Evolutionary conservation across 495 filamentous ascomycete genomes (phyloP).

Genomic region (Jackrogersella multiformis): DNA sequence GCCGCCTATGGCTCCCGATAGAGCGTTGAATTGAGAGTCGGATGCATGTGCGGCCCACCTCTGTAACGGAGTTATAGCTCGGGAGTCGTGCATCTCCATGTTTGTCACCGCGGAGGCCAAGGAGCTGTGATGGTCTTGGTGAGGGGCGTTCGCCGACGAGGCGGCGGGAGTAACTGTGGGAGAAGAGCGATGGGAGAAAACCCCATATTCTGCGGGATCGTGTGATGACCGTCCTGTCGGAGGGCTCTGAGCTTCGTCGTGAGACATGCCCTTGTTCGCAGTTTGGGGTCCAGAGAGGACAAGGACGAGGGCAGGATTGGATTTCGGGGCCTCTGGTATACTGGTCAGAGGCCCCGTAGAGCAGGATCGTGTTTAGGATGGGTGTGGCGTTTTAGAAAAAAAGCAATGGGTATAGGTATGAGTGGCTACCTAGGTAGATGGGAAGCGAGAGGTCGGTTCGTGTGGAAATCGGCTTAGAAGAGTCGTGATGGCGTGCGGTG

Average conservation of each 20-base stretch:
- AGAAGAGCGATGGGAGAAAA: conserved; percentile 40
- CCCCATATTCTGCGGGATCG: conserved; percentile 55
- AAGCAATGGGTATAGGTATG: conserved; percentile 25
- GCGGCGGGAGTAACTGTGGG: conserved; percentile 40
- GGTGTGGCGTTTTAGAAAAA: conserved; percentile 21
- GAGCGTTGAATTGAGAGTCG: conserved; percentile 64
- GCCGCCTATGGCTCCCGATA: conserved; percentile 87
- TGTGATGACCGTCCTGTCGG: conserved; percentile 47
- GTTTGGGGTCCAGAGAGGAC: conserved; percentile 36
- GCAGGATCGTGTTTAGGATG: conserved; percentile 18
- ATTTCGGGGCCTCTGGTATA: conserved; percentile 40
- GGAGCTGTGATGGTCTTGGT: conserved; percentile 20
- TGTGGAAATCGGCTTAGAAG: conserved; percentile 17
- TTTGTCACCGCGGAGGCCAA: conserved; percentile 38
- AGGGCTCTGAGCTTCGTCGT: conserved; percentile 51
- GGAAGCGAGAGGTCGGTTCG: conserved; percentile 13
- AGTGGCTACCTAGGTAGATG: too few species aligned
- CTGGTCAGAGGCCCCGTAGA: conserved; percentile 43
- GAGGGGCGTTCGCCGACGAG: conserved; percentile 37
- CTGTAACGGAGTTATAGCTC: conserved; percentile 65
- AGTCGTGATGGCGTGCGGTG: conserved; percentile 50
- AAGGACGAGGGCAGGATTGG: conserved; percentile 29
- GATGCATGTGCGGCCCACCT: conserved; percentile 59
- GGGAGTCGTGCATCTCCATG: conserved; percentile 48
- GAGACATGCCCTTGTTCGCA: conserved; percentile 55